Percentiles rank a stretch among this genome's conserved stretches.
These are phyloP conservation scores for Penicillium desertorum DNA, from an alignment of 495 filamentous ascomycete genomes.

Conservation along the genomic window DNA sequence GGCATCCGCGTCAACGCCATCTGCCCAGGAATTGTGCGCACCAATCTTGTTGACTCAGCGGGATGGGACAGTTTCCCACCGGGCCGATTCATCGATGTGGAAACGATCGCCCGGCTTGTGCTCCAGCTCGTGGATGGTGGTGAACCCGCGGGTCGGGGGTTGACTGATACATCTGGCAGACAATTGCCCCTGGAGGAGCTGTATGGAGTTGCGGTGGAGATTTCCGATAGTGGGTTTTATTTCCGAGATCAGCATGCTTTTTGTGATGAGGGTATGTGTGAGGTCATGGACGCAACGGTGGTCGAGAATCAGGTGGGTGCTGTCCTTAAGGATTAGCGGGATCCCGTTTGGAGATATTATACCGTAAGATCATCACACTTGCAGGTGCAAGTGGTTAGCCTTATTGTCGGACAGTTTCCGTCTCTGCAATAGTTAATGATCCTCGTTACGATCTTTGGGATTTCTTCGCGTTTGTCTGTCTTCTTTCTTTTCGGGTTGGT, in stretches of 20 bases:
- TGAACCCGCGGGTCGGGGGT: conserved; percentile 17
- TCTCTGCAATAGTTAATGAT: not conserved
- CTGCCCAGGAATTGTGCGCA: conserved; percentile 22
- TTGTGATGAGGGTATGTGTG: conserved; percentile 25
- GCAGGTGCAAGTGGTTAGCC: not conserved
- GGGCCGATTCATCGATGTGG: conserved; percentile 15
- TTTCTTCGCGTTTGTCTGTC: not conserved
- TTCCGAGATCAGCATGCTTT: conserved; percentile 25
- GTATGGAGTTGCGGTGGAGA: conserved; percentile 25
- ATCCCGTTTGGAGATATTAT: not conserved
- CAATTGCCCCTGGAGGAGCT: conserved; percentile 10
- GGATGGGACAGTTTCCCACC: conserved; percentile 19
- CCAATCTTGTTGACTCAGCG: conserved; percentile 20
- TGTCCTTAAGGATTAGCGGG: conserved; percentile 12
- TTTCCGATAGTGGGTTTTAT: conserved; percentile 20
- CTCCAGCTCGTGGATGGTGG: conserved; percentile 21
- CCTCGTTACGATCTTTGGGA: not conserved
- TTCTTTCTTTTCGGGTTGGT: no score
- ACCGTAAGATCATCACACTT: not conserved
- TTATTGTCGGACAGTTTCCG: not conserved
- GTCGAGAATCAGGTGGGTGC: conserved; percentile 28
- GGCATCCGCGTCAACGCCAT: conserved; percentile 27
- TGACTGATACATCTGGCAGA: conserved; percentile 15
- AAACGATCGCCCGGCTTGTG: conserved; percentile 12
- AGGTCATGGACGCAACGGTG: conserved; percentile 26